Conservation (phyloP, 2,329 filamentous ascomycete species). For the Pseudocercospora ulei region DNA sequence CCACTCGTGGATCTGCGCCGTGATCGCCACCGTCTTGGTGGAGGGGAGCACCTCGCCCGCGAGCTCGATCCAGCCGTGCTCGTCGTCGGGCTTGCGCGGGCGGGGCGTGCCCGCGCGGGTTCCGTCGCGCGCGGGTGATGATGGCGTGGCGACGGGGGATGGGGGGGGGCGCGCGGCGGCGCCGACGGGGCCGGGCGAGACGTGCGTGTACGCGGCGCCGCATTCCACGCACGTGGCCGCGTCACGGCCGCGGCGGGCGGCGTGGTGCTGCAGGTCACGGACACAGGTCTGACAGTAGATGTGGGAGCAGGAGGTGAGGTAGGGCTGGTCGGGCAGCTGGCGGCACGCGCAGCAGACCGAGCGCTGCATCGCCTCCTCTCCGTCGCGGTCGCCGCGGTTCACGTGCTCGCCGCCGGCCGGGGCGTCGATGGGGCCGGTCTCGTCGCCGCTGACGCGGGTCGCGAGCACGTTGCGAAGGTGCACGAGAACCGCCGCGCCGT, state of each 20-base stretch:
- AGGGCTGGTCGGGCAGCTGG: conserved; percentile 34
- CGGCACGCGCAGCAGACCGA: conserved; percentile 41
- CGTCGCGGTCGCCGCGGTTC: no score
- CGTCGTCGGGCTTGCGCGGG: conserved; percentile 22
- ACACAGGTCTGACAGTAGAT: conserved; percentile 48
- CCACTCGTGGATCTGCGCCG: conserved; percentile 42
- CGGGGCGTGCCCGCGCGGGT: conserved; percentile 13
- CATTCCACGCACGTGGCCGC: conserved; percentile 34
- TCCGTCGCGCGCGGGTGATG: background rate
- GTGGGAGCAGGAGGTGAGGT: conserved; percentile 47
- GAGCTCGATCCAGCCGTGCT: conserved; percentile 36
- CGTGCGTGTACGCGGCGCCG: conserved; percentile 25
- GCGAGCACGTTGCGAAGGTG: conserved; percentile 23
- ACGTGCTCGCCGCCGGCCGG: conserved; percentile 33
- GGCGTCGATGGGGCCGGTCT: conserved; percentile 33
- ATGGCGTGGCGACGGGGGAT: conserved; percentile 14
- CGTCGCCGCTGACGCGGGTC: conserved; percentile 11
- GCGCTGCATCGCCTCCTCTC: conserved; percentile 33
- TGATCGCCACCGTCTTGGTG: conserved; percentile 41
- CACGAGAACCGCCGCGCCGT: conserved; percentile 14
- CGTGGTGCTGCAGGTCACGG: conserved; percentile 27
- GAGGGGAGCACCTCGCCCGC: conserved; percentile 37
- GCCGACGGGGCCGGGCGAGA: conserved; percentile 5
- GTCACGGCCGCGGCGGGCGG: conserved; percentile 25
- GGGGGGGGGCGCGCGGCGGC: background rate